Percentiles rank a stretch among this genome's conserved stretches.
phyloP scores from a whole-genome alignment of 345 rosid species.

The Raphanus raphanistrum region DNA sequence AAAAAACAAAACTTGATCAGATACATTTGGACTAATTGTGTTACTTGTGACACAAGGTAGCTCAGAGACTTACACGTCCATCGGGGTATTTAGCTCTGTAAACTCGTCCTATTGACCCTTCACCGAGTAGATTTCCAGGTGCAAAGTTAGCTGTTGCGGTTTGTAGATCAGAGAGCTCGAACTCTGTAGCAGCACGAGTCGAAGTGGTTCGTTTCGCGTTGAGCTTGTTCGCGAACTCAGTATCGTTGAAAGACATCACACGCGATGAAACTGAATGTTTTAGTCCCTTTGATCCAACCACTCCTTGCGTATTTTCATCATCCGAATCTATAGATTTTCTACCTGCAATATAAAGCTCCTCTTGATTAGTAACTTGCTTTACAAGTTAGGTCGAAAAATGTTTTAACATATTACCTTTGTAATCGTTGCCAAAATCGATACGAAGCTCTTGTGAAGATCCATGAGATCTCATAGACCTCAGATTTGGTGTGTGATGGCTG shows the following conservation, averaged over 20 bases:
- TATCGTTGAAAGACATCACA: conserved; percentile 51
- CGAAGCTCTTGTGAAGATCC: conserved; percentile 51
- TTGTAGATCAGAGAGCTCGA: conserved; percentile 68
- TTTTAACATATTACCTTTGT: conserved; percentile 43
- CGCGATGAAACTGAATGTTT: conserved; percentile 48
- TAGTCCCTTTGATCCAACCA: conserved; percentile 49
- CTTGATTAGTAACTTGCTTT: conserved; percentile 7
- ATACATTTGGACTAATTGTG: neutral
- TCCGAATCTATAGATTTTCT: conserved; percentile 44
- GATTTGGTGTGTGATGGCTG: conserved; percentile 38
- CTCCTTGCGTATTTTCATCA: conserved; percentile 46
- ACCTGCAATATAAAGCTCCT: conserved; percentile 44
- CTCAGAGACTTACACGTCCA: conserved; percentile 53
- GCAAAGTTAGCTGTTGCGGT: conserved; percentile 67
- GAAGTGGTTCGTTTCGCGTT: conserved; percentile 58
- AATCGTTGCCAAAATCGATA: conserved; percentile 39
- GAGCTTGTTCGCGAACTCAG: conserved; percentile 56
- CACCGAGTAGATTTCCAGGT: conserved; percentile 64
- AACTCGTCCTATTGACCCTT: conserved; percentile 81
- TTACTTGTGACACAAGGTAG: conserved; percentile 12
- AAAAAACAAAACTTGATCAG: neutral
- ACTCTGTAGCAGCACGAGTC: conserved; percentile 41
- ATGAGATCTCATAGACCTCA: conserved; percentile 30
- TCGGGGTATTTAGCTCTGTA: conserved; percentile 72
- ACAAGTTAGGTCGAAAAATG: conserved; percentile 3